phyloP scores from a whole-genome alignment of 768 basidiomycete genomes.

The Kwoniella sp. region DNA sequence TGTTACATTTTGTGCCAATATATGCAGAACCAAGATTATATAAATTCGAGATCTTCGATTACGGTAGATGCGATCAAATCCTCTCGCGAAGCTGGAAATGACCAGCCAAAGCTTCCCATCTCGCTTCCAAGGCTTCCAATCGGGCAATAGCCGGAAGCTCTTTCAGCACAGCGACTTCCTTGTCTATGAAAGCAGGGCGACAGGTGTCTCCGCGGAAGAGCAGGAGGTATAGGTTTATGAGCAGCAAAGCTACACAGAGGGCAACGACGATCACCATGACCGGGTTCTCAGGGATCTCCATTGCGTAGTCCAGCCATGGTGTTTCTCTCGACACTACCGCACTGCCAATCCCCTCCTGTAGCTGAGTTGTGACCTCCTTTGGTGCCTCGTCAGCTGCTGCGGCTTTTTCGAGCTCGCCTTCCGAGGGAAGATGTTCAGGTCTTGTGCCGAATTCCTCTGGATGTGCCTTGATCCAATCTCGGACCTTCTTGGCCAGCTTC shows the following conservation, averaged over 20 bases:
- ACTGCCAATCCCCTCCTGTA: not conserved
- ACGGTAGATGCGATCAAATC: not conserved
- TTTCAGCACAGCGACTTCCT: not conserved
- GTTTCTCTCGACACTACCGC: slow-evolving; percentile 5
- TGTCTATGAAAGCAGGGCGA: not conserved
- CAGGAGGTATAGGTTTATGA: not conserved
- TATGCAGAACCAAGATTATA: not conserved
- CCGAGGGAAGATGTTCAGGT: not conserved
- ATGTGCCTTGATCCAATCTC: slow-evolving; percentile 26
- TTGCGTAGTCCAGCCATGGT: slow-evolving; percentile 9
- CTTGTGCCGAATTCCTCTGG: slow-evolving; percentile 26
- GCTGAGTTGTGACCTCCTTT: not conserved
- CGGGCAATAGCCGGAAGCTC: not conserved
- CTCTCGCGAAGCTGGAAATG: not conserved
- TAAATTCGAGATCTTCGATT: not conserved
- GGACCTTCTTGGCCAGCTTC: slow-evolving; percentile 14
- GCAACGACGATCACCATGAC: slow-evolving; percentile 20
- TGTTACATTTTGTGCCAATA: not conserved
- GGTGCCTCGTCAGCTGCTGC: not conserved
- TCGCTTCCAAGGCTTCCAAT: not conserved
- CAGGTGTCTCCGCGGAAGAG: not conserved
- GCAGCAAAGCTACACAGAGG: slow-evolving; percentile 9
- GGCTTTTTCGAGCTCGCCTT: slow-evolving; percentile 1
- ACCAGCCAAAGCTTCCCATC: not conserved
- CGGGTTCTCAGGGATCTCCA: slow-evolving; percentile 30